Base-by-base conservation (phyloP, 345 rosid species). In the Heritiera fomes region DNA sequence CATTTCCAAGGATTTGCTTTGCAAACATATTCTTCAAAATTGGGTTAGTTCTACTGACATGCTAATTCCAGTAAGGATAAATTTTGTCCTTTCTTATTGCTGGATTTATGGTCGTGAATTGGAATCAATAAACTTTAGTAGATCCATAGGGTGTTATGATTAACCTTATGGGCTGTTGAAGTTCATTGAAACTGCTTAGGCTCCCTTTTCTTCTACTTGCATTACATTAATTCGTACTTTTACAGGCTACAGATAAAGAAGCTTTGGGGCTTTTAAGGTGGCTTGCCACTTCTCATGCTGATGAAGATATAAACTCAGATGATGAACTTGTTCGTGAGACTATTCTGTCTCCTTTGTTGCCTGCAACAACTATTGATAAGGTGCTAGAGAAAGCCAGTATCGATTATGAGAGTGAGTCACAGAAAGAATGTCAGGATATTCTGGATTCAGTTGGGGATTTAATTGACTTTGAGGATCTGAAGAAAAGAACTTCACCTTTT, bases 391-490 rank as follows among this genome's bases (percentile, higher is more conserved):
- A 85, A 85, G 99, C 97, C 64, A 88, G 84, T 85, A 85, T 78
- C 30, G 97, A 96, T 78, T 92, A 87, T 84, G 90, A 87, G 86
- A 90, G 83, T 77, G 95, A 92, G 71, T 96, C 98, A 71, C 98
- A 91, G 80, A 89, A 86, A 82, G 99, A 96, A 80, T 96, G 98
- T 79, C 97, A 93, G 85, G 99, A 96, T 79, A 96, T 96, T 84
- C 93, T 96, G 81, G 97, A 94, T 91, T 90, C 99, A 49, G 68
- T 92, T 83, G 93, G 84, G 86, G 93, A 89, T 83, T 76, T 76
- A 53, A 58, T 75, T 61, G 82, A 87, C 72, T 61, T 79, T 13
- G 91, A 87, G 79, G 83, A 56, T 81, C 86, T 70, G 61, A 87
- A 87, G 71, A 90, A 81, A 75, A 73, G 79, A 82, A 80, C 76